These are phyloP conservation scores for Ceratocystis ficicola DNA, from an alignment of 2,329 filamentous ascomycete species.

Conservation along the genomic window DNA sequence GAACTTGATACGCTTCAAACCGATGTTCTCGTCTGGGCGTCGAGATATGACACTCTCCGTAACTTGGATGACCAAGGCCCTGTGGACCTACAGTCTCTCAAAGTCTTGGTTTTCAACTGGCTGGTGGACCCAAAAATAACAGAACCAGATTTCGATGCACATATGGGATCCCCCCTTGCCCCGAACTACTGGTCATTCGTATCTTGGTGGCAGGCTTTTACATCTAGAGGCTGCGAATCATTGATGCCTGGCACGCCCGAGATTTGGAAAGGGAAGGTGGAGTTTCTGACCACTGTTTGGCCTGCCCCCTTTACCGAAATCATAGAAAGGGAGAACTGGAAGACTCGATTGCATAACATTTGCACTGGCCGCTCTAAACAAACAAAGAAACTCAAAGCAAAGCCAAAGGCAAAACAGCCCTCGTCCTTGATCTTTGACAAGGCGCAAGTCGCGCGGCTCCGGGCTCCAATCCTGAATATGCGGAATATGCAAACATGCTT, in stretches of 20 bases:
- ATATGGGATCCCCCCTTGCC: neutral
- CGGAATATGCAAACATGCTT: slow-evolving; percentile 34
- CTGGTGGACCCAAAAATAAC: neutral
- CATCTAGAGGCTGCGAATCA: neutral
- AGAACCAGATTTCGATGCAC: neutral
- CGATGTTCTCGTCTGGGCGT: neutral
- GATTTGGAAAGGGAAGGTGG: neutral
- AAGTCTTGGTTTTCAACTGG: neutral
- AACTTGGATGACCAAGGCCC: neutral
- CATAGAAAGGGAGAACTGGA: neutral
- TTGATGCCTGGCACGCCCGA: neutral
- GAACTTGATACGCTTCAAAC: neutral
- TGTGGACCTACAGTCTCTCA: neutral
- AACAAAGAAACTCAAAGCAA: neutral
- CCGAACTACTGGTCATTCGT: neutral
- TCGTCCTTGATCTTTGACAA: neutral
- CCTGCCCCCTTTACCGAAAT: neutral
- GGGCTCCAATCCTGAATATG: neutral
- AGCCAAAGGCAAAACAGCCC: neutral
- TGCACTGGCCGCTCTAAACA: neutral
- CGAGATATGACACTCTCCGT: neutral
- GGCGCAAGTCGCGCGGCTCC: neutral
- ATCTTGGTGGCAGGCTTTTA: neutral
- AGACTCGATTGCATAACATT: neutral
- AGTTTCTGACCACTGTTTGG: neutral